Evolutionary conservation across 805 yeast genomes (phyloP).

Genomic region (Millerago galiae): DNA sequence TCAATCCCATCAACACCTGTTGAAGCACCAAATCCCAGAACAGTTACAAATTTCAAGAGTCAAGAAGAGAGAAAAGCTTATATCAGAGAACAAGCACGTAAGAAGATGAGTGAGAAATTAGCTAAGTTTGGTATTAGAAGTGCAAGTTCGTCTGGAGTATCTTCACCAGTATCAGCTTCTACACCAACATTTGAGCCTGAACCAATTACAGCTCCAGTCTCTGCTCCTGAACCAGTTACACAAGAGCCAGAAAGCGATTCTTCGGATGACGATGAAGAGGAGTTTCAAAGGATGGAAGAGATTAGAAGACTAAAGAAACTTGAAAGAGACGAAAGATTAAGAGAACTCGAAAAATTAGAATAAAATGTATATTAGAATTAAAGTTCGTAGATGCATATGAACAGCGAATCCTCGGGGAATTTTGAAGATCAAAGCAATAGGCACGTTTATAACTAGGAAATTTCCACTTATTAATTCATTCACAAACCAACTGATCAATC

Average conservation of each 20-base stretch:
- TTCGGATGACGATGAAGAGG: constrained; percentile 36
- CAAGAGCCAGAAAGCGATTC: constrained; percentile 10
- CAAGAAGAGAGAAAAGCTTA: constrained; percentile 68
- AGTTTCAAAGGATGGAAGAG: constrained; percentile 37
- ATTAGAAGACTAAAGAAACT: constrained; percentile 39
- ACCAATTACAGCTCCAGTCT: constrained; percentile 16
- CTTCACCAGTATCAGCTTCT: constrained; percentile 12
- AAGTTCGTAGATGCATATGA: background rate
- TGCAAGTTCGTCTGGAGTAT: constrained; percentile 6
- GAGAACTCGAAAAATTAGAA: constrained; percentile 34
- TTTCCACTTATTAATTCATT: no score
- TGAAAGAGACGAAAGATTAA: constrained; percentile 54
- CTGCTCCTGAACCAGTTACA: constrained; percentile 25
- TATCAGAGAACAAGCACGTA: constrained; percentile 73
- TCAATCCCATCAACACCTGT: constrained; percentile 1
- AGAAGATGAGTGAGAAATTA: constrained; percentile 75
- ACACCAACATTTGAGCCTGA: constrained; percentile 22
- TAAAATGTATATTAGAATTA: background rate
- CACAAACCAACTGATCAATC: no score
- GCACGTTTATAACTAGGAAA: no score
- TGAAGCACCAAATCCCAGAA: constrained; percentile 2
- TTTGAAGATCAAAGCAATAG: no score
- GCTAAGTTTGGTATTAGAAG: constrained; percentile 50
- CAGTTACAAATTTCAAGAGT: constrained; percentile 23
- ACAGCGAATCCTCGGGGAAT: no score